Evolutionary conservation across 495 filamentous ascomycete genomes (phyloP), one percentile per base, ranked within the genome.

Genomic region (Hypoxylon lenormandii): DNA sequence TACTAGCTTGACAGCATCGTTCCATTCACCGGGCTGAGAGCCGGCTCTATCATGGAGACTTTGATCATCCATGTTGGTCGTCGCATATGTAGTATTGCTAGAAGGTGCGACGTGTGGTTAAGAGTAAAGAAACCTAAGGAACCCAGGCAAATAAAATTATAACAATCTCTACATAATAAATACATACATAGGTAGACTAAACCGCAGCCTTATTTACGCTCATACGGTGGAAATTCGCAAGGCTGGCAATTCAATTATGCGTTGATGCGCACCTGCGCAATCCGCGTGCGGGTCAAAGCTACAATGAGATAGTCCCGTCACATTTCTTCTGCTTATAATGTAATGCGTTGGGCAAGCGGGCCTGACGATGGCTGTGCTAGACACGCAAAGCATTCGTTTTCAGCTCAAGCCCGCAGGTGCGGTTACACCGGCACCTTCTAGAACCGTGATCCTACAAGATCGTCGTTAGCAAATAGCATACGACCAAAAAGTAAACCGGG

Each of bases 221-320:
- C 22, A 59, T 48, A 48, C 49, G 26, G 26, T 28, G 26, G 26
- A 28, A 38, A 8, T 3, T 12, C 16, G 30, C 18, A 43, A 45
- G 42, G 57, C 33, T 52, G 15, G 19, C 60, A 42, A 45, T 58
- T 18, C 58, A 47, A 52, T 16, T n/a, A 16, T 52, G 65, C 65
- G 52, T 13, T 50, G 49, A 55, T 57, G 46, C 65, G 65, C 65
- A 51, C 51, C 51, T 50, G 65, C 65, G 65, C 57, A 68, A 62
- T 68, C 45, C 65, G 36, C 30, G 11, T 21, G 42, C 10, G 33
- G 30, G 30, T 11, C 30, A 4, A 36, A 36, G 5, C 30, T 11
- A 5, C 30, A 36, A 36, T 36, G n/a, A n/a, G n/a, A n/a, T n/a
- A n/a, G n/a, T n/a, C n/a, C n/a, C n/a, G n/a, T n/a, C n/a, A n/a